Base-by-base conservation (phyloP, 805 yeast species). In the Candida schatavii region DNA sequence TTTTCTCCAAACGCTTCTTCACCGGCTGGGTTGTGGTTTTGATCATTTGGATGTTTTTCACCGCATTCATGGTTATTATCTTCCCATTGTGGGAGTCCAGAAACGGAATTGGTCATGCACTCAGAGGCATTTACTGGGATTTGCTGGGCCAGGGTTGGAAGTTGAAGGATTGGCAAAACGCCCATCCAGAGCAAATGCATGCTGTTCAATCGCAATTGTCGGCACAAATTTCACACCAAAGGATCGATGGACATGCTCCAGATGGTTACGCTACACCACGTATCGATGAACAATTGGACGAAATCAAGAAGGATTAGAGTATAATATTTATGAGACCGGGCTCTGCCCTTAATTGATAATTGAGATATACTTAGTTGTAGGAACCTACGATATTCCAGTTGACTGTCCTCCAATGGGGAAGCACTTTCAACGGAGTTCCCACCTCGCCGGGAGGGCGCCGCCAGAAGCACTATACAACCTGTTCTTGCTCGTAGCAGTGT, bases 11-110 rank as follows among this genome's bases (percentile, higher is more conserved):
- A 60, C 63, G 61, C 43, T 87, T 87, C 66, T 89, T 88, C 63
- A 85, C 93, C 5, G 96, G 96, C 35, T 89, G 96, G 96, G 77
- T 89, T 37, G 79, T 74, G 28, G 95, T 88, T 23, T 80, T 83
- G 45, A 78, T 89, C 40, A 79, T 88, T 44, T 88, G 96, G 96
- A 66, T 87, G 27, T 87, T 86, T 64, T 70, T 76, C 52, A 75
- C 85, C 28, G 80, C 79, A 0, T 72, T 74, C 46, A 68, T 78
- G 43, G 93, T 87, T 21, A 72, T 80, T 17, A 41, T 87, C 26
- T 82, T 72, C 49, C 96, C 96, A 32, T 52, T 88, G 31, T 75
- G 74, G 68, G 89, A 88, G 61, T 90, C 95, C 35, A 70, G 91
- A 50, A 62, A 68, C 23, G 87, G 83, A 2, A 76, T 88, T 22